Evolutionary conservation across 495 filamentous ascomycete genomes (phyloP).

Genomic region (Xanthoparmelia taractica): DNA sequence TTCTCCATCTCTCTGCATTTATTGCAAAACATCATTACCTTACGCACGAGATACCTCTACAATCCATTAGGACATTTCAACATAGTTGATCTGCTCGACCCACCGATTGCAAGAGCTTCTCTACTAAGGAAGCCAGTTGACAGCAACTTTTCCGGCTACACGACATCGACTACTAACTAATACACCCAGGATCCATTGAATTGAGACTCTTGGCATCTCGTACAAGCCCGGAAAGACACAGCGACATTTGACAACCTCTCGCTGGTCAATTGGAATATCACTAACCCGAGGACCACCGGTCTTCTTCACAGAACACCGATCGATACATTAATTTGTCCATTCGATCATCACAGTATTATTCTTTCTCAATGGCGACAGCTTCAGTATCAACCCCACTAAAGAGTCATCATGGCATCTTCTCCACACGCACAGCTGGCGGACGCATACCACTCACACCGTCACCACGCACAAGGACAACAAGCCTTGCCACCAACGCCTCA

Average conservation of each 20-base stretch:
- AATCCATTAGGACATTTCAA: slow-evolving; percentile 36
- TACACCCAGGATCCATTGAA: slow-evolving; percentile 53
- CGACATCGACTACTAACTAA: slow-evolving; percentile 42
- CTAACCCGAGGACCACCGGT: slow-evolving; percentile 25
- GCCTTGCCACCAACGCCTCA: slow-evolving; percentile 42
- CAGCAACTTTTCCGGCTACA: slow-evolving; percentile 37
- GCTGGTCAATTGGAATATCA: slow-evolving; percentile 31
- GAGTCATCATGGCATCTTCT: slow-evolving; percentile 89
- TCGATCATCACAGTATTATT: slow-evolving; percentile 32
- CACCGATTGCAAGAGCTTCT: slow-evolving; percentile 33
- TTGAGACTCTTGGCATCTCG: slow-evolving; percentile 55
- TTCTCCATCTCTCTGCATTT: slow-evolving; percentile 27
- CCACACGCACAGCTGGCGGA: slow-evolving; percentile 83
- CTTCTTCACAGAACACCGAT: slow-evolving; percentile 27
- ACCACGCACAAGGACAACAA: slow-evolving; percentile 53
- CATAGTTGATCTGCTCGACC: slow-evolving; percentile 29
- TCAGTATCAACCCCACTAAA: slow-evolving; percentile 87
- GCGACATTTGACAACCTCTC: slow-evolving; percentile 24
- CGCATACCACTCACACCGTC: slow-evolving; percentile 93
- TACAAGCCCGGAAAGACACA: slow-evolving; percentile 29
- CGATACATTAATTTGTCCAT: slow-evolving; percentile 44
- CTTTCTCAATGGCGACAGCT: slow-evolving; percentile 71
- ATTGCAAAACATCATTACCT: slow-evolving; percentile 26
- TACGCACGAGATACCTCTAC: slow-evolving; percentile 25
- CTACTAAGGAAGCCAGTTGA: slow-evolving; percentile 36